These are phyloP conservation scores for Proliferodiscus dingleyae DNA, from an alignment of 2,329 filamentous ascomycete species.

Conservation along the genomic window DNA sequence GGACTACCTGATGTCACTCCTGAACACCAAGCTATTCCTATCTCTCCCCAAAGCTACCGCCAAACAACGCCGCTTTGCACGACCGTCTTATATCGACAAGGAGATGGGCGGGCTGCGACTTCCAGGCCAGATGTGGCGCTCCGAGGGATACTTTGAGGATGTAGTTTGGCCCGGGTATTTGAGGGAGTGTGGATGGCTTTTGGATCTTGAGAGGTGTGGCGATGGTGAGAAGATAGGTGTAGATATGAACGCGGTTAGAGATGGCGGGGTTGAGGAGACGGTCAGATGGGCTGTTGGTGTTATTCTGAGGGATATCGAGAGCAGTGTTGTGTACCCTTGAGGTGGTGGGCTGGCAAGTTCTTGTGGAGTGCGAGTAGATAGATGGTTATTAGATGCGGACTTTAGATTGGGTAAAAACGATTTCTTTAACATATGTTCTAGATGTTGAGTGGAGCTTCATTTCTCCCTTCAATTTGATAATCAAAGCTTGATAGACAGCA, in stretches of 20 bases:
- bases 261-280: constrained; percentile 14
- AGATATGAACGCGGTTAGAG: constrained; percentile 4
- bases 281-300: constrained; percentile 16
- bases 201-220: constrained; percentile 1
- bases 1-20: constrained; percentile 1
- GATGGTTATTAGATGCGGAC: too few species aligned
- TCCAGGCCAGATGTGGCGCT: constrained; percentile 28
- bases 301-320: not conserved
- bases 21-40: constrained; percentile 24
- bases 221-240: constrained; percentile 7
- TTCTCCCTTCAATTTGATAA: too few species aligned
- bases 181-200: constrained; percentile 16
- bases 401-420: too few species aligned
- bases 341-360: too few species aligned
- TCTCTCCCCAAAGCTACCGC: constrained; percentile 10
- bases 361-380: too few species aligned
- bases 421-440: too few species aligned
- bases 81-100: constrained; percentile 8
- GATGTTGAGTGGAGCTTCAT: too few species aligned
- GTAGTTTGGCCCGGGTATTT: constrained; percentile 22
- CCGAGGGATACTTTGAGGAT: constrained; percentile 27
- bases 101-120: constrained; percentile 8
- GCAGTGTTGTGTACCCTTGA: too few species aligned
- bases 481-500: too few species aligned
- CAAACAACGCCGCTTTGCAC: too few species aligned